A percentile compares a stretch with the other conserved stretches of the same genome.
Conservation (phyloP, 2,329 filamentous ascomycete genomes). For the Aspergillus ruber region DNA sequence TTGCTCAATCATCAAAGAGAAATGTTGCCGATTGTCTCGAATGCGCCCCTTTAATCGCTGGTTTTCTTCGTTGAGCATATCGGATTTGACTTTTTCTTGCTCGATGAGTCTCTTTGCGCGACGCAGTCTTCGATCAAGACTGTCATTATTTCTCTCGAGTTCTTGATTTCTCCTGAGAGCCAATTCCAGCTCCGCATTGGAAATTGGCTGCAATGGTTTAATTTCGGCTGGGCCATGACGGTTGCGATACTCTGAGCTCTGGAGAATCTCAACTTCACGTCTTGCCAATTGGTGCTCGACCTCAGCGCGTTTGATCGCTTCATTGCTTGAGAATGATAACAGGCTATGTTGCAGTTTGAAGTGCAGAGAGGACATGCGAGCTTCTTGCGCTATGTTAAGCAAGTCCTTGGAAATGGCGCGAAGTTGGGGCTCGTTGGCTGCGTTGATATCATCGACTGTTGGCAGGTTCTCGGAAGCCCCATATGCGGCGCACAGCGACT, state of each 20-base stretch:
- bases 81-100: conserved; percentile 67
- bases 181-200: conserved; percentile 52
- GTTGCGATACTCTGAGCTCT: conserved; percentile 63
- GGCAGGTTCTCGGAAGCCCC: conserved; percentile 41
- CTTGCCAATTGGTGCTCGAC: conserved; percentile 92
- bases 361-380: conserved; percentile 79
- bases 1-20: conserved; percentile 70
- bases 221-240: conserved; percentile 51
- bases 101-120: conserved; percentile 73
- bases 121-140: conserved; percentile 58
- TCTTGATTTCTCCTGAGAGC: conserved; percentile 57
- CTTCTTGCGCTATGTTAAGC: conserved; percentile 52
- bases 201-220: conserved; percentile 34
- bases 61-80: conserved; percentile 66
- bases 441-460: conserved; percentile 46
- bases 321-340: conserved; percentile 73
- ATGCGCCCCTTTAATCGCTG: conserved; percentile 74
- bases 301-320: conserved; percentile 76
- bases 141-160: conserved; percentile 59
- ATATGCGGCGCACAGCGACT: conserved; percentile 36
- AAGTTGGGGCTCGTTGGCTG: conserved; percentile 47
- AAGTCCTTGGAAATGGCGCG: conserved; percentile 51
- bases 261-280: conserved; percentile 77
- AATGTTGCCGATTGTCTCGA: conserved; percentile 80
- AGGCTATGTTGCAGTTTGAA: conserved; percentile 86